phyloP scores from a whole-genome alignment of 805 yeast species.

The Candida khao-thaluensis region DNA sequence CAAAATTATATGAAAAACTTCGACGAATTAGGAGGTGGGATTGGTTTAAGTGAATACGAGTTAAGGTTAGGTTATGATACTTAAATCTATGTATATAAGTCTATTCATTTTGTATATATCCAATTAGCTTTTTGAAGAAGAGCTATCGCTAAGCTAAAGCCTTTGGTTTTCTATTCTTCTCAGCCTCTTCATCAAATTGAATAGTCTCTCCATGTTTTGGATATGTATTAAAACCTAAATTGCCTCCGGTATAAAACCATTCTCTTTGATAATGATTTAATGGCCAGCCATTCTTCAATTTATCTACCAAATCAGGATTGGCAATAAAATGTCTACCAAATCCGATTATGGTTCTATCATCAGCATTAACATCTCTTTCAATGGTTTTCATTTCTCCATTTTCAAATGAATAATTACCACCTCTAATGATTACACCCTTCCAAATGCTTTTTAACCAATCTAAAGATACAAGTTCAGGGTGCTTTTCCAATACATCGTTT shows the following conservation, averaged over 20 bases:
- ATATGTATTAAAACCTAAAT: constrained; percentile 25
- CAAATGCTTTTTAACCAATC: constrained; percentile 29
- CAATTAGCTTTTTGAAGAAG: no score
- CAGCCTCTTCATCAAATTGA: constrained; percentile 14
- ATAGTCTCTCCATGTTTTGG: constrained; percentile 15
- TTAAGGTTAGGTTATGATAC: constrained; percentile 31
- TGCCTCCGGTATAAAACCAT: constrained; percentile 35
- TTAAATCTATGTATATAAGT: not conserved
- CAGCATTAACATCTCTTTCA: constrained; percentile 10
- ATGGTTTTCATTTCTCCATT: constrained; percentile 7
- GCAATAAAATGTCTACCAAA: constrained; percentile 42
- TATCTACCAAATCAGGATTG: constrained; percentile 44
- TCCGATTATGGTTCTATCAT: constrained; percentile 43
- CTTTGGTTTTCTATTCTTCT: constrained; percentile 11
- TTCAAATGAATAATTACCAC: constrained; percentile 19
- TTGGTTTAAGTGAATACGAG: constrained; percentile 58
- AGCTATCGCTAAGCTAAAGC: no score
- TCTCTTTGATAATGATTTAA: constrained; percentile 33
- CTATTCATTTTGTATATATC: no score
- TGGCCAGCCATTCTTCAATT: constrained; percentile 30
- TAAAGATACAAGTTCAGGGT: constrained; percentile 11
- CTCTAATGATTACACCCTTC: constrained; percentile 23
- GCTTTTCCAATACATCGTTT: constrained; percentile 19
- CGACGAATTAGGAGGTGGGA: constrained; percentile 43
- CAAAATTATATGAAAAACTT: constrained; percentile 34